Evolutionary conservation across 1,284 basidiomycete genomes (phyloP).

Genomic region (Dichomitus squalens): DNA sequence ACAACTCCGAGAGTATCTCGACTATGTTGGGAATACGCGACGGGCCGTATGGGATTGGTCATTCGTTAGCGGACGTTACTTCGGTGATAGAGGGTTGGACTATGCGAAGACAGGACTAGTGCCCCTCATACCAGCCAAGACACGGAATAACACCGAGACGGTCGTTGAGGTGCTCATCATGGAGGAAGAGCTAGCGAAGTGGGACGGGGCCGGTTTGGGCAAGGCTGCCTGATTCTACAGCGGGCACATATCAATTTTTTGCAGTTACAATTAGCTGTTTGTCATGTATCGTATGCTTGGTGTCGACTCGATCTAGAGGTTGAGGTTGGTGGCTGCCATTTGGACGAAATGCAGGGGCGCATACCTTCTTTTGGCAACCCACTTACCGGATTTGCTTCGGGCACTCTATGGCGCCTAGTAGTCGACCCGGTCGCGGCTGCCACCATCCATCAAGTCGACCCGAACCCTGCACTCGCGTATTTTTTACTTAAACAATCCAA

Average conservation of each 20-base stretch:
- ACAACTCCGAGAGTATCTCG: constrained; percentile 30
- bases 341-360: not conserved
- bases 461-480: too few species aligned
- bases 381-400: not conserved
- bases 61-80: constrained; percentile 38
- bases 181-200: not conserved
- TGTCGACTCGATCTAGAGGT: not conserved
- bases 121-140: constrained; percentile 4
- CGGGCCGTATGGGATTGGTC: constrained; percentile 36
- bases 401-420: not conserved
- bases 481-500: too few species aligned
- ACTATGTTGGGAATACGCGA: constrained; percentile 32
- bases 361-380: not conserved
- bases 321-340: not conserved
- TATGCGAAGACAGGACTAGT: constrained; percentile 20
- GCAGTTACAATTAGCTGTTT: too few species aligned
- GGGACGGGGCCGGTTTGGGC: too few species aligned
- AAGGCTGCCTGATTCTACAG: too few species aligned
- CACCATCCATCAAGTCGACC: not conserved
- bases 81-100: constrained; percentile 31
- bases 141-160: not conserved
- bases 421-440: not conserved
- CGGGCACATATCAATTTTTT: too few species aligned
- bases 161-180: not conserved
- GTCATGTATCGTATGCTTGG: too few species aligned